Evolutionary conservation across 83 land plant genomes (phyloP).

Genomic region (Larix sibirica): DNA sequence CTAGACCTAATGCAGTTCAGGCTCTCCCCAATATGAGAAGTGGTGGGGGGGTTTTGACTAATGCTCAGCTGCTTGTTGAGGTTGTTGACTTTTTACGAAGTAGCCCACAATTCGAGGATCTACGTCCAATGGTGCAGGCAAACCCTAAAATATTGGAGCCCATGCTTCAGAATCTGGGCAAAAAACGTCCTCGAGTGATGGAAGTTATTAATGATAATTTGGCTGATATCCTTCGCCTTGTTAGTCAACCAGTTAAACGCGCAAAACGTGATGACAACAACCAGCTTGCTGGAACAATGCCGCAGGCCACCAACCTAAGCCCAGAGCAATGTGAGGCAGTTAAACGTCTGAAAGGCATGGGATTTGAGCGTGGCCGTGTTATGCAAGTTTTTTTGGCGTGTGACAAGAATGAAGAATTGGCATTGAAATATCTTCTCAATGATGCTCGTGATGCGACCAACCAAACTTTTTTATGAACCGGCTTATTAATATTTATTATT

Average conservation of each 20-base stretch:
- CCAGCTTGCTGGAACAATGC: too few relatives aligned
- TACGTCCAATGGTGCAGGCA: constrained; percentile 36
- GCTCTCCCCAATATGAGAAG: constrained; percentile 17
- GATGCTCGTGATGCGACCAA: too few relatives aligned
- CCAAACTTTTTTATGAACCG: too few relatives aligned
- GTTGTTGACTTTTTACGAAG: constrained; percentile 78
- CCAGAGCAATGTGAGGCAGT: constrained; percentile 97
- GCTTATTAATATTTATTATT: too few relatives aligned
- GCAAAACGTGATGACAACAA: constrained; percentile 19
- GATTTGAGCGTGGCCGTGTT: too few relatives aligned
- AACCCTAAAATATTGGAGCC: constrained; percentile 82
- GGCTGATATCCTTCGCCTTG: constrained; percentile 71
- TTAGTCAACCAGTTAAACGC: constrained; percentile 62
- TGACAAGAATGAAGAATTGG: too few relatives aligned
- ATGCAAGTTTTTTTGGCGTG: too few relatives aligned
- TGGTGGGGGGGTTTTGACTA: constrained; percentile 57
- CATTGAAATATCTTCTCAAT: too few relatives aligned
- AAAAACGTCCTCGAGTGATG: constrained; percentile 71
- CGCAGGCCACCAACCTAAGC: constrained; percentile 64
- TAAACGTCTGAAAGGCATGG: constrained; percentile 36
- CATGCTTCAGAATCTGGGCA: constrained; percentile 82
- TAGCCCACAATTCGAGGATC: constrained; percentile 59
- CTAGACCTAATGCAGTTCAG: too few relatives aligned
- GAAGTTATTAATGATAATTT: constrained; percentile 73
- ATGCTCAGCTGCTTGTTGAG: constrained; percentile 23